phyloP scores from a whole-genome alignment of 805 yeast species.

The Nakazawaea peltata region DNA sequence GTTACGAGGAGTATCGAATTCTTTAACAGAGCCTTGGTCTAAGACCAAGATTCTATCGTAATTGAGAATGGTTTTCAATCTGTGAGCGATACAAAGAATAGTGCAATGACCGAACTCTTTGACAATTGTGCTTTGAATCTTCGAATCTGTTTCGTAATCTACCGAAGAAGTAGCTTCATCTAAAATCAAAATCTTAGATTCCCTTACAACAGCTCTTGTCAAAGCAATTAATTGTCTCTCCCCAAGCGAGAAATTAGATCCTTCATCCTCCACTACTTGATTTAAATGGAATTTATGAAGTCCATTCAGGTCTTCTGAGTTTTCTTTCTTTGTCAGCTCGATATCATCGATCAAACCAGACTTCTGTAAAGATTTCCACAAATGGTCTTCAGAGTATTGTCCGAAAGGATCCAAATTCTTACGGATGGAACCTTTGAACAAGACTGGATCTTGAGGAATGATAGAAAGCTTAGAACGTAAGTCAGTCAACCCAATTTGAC shows the following conservation, averaged over 20 bases:
- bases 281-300: slow-evolving; percentile 54
- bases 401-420: slow-evolving; percentile 57
- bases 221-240: slow-evolving; percentile 63
- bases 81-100: slow-evolving; percentile 65
- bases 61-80: slow-evolving; percentile 51
- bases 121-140: slow-evolving; percentile 52
- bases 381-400: slow-evolving; percentile 35
- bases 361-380: slow-evolving; percentile 54
- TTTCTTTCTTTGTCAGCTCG: slow-evolving; percentile 27
- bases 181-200: slow-evolving; percentile 49
- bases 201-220: slow-evolving; percentile 63
- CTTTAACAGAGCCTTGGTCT: slow-evolving; percentile 46
- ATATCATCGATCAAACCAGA: slow-evolving; percentile 43
- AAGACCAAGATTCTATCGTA: slow-evolving; percentile 54
- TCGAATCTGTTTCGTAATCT: slow-evolving; percentile 62
- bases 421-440: slow-evolving; percentile 51
- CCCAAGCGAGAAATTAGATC: slow-evolving; percentile 62
- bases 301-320: slow-evolving; percentile 19
- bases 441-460: slow-evolving; percentile 67
- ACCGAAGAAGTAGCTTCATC: slow-evolving; percentile 78
- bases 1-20: slow-evolving; percentile 43
- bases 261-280: slow-evolving; percentile 55
- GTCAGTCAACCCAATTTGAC: slow-evolving; percentile 40
- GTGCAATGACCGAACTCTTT: slow-evolving; percentile 55
- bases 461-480: slow-evolving; percentile 53